phyloP scores from a whole-genome alignment of 2,329 filamentous ascomycete genomes.

The Pseudogymnoascus verrucosus region DNA sequence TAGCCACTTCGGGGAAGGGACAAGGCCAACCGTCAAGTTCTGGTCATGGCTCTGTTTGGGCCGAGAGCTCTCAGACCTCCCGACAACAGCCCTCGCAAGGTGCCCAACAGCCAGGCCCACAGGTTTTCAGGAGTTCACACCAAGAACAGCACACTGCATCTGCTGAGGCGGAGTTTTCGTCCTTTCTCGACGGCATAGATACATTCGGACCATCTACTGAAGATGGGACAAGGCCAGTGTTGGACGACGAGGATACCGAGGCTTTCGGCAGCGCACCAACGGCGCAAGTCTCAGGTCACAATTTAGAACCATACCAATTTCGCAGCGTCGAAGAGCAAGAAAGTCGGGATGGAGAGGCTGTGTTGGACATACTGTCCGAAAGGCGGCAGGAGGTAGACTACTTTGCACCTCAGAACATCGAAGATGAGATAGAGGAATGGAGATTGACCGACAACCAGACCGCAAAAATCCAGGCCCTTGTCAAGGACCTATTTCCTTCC shows the following conservation, averaged over 20 bases:
- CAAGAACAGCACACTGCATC: slow-evolving; percentile 19
- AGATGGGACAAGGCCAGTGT: slow-evolving; percentile 1
- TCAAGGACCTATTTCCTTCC: slow-evolving; percentile 19
- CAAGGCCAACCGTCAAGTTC: slow-evolving; percentile 15
- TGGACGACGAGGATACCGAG: neutral
- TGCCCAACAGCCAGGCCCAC: neutral
- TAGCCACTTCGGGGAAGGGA: slow-evolving; percentile 22
- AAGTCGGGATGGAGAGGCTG: slow-evolving; percentile 32
- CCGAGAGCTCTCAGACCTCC: slow-evolving; percentile 18
- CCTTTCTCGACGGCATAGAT: slow-evolving; percentile 24
- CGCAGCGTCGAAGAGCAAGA: slow-evolving; percentile 21
- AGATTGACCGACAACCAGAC: slow-evolving; percentile 22
- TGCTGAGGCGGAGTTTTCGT: slow-evolving; percentile 24
- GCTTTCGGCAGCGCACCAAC: neutral
- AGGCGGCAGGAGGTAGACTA: slow-evolving; percentile 19
- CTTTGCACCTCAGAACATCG: slow-evolving; percentile 16
- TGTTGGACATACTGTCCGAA: slow-evolving; percentile 33
- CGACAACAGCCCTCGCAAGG: slow-evolving; percentile 10
- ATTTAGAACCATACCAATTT: neutral
- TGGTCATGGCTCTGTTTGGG: slow-evolving; percentile 13
- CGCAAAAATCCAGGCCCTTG: slow-evolving; percentile 20
- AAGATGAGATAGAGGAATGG: slow-evolving; percentile 25
- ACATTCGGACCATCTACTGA: slow-evolving; percentile 19
- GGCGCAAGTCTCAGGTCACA: neutral
- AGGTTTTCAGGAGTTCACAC: slow-evolving; percentile 18